phyloP scores from a whole-genome alignment of 805 yeast species.

The Ogataea paraovalis region DNA sequence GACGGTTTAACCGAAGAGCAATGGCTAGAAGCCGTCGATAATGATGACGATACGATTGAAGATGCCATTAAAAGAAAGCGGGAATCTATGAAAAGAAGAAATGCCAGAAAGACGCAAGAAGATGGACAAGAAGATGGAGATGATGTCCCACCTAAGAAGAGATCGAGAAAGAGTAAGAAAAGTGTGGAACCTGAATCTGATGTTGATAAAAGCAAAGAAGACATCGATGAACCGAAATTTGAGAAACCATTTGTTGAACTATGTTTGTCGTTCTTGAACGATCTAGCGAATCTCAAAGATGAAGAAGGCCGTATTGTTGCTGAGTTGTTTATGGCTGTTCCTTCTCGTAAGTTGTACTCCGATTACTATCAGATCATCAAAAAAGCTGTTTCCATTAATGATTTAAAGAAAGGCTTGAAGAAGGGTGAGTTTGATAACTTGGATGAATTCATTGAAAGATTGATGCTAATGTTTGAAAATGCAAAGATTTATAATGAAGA shows the following conservation, averaged over 20 bases:
- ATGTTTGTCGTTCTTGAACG: constrained; percentile 38
- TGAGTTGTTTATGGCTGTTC: constrained; percentile 66
- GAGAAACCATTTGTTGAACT: constrained; percentile 16
- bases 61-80: constrained; percentile 54
- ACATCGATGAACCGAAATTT: constrained; percentile 8
- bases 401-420: constrained; percentile 47
- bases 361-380: constrained; percentile 72
- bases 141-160: constrained; percentile 8
- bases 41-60: constrained; percentile 61
- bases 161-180: constrained; percentile 1
- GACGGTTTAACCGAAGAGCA: constrained; percentile 73
- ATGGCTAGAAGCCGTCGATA: constrained; percentile 76
- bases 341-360: constrained; percentile 72
- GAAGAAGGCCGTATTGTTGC: constrained; percentile 43
- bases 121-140: constrained; percentile 20
- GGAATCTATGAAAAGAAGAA: constrained; percentile 38
- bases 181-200: constrained; percentile 1
- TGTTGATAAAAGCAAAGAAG: constrained; percentile 4
- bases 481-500: constrained; percentile 69
- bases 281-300: constrained; percentile 38
- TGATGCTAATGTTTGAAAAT: constrained; percentile 56
- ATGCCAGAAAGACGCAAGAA: constrained; percentile 27
- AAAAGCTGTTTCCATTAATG: constrained; percentile 56
- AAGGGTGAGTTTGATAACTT: constrained; percentile 32
- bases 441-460: constrained; percentile 47